Conservation (phyloP, 176 grass and related monocot genomes). For the barley (Hordeum vulgare) region MorexV3_pseudomolecules_assembly NC_058522.1:23892477-23892976, state of each 20-base stretch:
- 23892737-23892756: background rate
- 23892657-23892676: background rate
- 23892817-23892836: background rate
- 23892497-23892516: background rate
- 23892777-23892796: background rate
- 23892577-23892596: background rate
- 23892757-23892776: background rate
- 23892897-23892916: background rate
- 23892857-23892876: background rate
- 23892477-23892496: background rate
- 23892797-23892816: background rate
- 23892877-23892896: background rate
- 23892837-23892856: background rate
- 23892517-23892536: background rate
- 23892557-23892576: background rate
- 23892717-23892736: background rate
- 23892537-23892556: constrained; percentile 1
- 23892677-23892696: background rate
- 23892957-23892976: background rate
- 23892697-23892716: background rate
- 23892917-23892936: background rate
- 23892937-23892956: background rate
- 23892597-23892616: constrained; percentile 1
- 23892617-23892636: background rate
- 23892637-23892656: background rate